phyloP scores from a whole-genome alignment of 164 flowering plant species.

The Liriodendron chinense region DNA sequence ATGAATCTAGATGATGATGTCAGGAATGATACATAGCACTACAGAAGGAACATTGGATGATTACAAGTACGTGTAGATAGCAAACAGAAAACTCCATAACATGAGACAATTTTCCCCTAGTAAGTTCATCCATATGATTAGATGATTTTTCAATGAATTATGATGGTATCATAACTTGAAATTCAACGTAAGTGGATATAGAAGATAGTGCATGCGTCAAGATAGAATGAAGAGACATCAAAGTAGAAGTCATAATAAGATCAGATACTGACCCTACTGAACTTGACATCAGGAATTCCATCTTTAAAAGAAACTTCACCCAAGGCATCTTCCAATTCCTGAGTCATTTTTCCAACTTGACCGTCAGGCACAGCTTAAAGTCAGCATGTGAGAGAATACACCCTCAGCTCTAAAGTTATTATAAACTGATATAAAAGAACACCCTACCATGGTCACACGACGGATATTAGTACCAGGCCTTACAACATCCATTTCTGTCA shows the following conservation, averaged over 20 bases:
- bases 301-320: constrained; percentile 73
- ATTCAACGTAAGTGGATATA: neutral
- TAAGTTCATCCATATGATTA: neutral
- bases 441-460: constrained; percentile 74
- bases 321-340: constrained; percentile 86
- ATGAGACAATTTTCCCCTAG: neutral
- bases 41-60: neutral
- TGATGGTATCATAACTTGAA: neutral
- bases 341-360: constrained; percentile 20
- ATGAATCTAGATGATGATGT: neutral
- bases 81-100: neutral
- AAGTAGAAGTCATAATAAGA: neutral
- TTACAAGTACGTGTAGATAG: neutral
- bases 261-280: constrained; percentile 66
- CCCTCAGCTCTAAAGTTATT: neutral
- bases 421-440: neutral
- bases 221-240: constrained; percentile 1
- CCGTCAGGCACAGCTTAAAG: neutral
- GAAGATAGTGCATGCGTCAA: neutral
- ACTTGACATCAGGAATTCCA: constrained; percentile 93
- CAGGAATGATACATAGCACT: neutral
- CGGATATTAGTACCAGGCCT: constrained; percentile 70
- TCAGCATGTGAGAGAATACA: neutral
- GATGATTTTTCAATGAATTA: neutral
- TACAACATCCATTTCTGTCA: constrained; percentile 81